Evolutionary conservation across 2,329 filamentous ascomycete genomes (phyloP).

Genomic region (Cordyceps cicadae): DNA sequence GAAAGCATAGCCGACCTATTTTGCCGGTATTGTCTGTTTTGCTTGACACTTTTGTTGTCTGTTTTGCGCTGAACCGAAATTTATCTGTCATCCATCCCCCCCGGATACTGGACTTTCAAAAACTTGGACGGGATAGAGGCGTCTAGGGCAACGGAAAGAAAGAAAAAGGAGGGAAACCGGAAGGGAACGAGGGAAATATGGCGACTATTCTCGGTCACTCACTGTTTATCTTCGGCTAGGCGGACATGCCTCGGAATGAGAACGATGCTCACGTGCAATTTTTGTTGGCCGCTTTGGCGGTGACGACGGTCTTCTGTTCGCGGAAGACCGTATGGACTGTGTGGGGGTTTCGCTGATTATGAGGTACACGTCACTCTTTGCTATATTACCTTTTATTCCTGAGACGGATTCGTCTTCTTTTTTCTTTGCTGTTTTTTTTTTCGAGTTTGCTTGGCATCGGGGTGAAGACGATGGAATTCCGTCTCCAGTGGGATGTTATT

Average conservation of each 20-base stretch:
- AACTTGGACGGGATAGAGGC: constrained; percentile 31
- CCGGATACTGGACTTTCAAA: not conserved
- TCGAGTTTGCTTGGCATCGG: not conserved
- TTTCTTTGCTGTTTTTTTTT: not conserved
- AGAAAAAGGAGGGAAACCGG: not conserved
- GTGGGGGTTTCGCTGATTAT: not conserved
- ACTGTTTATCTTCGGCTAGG: not conserved
- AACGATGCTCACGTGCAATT: constrained; percentile 2
- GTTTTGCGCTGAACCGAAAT: not conserved
- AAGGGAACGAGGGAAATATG: not conserved
- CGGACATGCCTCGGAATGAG: not conserved
- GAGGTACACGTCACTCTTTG: constrained; percentile 3
- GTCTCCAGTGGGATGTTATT: not conserved
- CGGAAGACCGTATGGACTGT: not conserved
- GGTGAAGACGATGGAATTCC: not conserved
- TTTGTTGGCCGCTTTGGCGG: not conserved
- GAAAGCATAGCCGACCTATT: constrained; percentile 21
- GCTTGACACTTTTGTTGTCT: not conserved
- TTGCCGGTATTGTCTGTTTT: not conserved
- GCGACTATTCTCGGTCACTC: not conserved
- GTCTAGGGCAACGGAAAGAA: constrained; percentile 19
- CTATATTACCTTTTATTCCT: not conserved
- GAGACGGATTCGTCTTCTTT: not conserved
- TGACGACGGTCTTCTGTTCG: not conserved
- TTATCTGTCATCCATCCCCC: constrained; percentile 6